A percentile compares a stretch with the other conserved stretches of the same genome.
Conservation (phyloP, 2,329 filamentous ascomycete genomes). For the Monosporascus sp. region DNA sequence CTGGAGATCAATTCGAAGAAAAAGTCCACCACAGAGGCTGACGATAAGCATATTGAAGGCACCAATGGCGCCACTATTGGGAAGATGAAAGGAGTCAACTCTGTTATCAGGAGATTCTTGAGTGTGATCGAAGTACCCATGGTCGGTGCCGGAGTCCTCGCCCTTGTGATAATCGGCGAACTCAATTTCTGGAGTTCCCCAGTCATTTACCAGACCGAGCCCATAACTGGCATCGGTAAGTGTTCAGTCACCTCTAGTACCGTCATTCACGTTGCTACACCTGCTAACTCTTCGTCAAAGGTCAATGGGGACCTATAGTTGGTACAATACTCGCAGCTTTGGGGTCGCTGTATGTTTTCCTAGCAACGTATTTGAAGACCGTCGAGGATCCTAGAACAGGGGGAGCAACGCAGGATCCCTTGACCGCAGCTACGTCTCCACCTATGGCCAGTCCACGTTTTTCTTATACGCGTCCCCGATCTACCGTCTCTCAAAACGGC, state of each 20-base stretch:
- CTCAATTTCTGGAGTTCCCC: slow-evolving; percentile 56
- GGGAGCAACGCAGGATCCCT: slow-evolving; percentile 8
- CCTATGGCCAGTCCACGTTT: slow-evolving; percentile 1
- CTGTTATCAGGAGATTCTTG: slow-evolving; percentile 47
- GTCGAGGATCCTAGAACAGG: slow-evolving; percentile 7
- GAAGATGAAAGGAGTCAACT: slow-evolving; percentile 43
- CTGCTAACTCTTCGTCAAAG: slow-evolving; percentile 21
- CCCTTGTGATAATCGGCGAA: slow-evolving; percentile 57
- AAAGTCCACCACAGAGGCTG: no score
- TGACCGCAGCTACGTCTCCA: slow-evolving; percentile 21
- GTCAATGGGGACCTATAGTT: slow-evolving; percentile 56
- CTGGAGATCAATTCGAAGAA: slow-evolving; percentile 43
- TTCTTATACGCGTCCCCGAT: neutral
- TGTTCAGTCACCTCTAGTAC: slow-evolving; percentile 1
- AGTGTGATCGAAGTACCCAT: slow-evolving; percentile 52
- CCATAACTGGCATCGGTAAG: slow-evolving; percentile 54
- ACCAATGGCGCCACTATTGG: no score
- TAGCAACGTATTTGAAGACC: slow-evolving; percentile 30
- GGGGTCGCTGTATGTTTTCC: slow-evolving; percentile 52
- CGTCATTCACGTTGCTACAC: neutral
- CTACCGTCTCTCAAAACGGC: slow-evolving; percentile 3
- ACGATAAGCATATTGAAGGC: no score
- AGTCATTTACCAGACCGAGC: slow-evolving; percentile 55
- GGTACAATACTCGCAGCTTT: slow-evolving; percentile 52
- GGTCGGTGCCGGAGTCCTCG: slow-evolving; percentile 52